These are phyloP conservation scores for Oxyria digyna DNA, from an alignment of 148 eudicot genomes.

Conservation along the genomic window DNA sequence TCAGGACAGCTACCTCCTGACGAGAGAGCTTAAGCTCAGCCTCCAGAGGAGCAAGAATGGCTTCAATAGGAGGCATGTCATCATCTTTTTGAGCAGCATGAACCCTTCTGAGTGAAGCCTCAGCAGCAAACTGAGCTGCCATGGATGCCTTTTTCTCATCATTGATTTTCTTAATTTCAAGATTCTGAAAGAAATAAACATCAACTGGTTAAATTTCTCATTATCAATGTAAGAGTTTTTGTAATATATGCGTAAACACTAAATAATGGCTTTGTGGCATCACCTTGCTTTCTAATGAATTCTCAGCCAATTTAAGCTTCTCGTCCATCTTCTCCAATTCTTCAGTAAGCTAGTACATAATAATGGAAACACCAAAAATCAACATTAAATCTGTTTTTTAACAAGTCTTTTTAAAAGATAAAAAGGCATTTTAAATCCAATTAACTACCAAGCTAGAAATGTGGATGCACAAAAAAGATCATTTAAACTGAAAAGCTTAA, in stretches of 20 bases:
- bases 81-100: slow-evolving; percentile 87
- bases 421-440: background rate
- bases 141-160: slow-evolving; percentile 78
- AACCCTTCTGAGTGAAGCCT: slow-evolving; percentile 73
- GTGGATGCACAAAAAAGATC: too few relatives aligned
- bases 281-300: slow-evolving; percentile 66
- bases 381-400: background rate
- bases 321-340: slow-evolving; percentile 55
- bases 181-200: slow-evolving; percentile 39
- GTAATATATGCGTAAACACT: background rate
- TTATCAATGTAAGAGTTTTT: background rate
- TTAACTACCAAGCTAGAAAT: background rate
- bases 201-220: slow-evolving; percentile 2
- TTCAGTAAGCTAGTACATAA: slow-evolving; percentile 42
- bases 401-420: background rate
- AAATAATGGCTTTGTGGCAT: slow-evolving; percentile 6
- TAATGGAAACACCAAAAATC: slow-evolving; percentile 4
- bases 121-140: slow-evolving; percentile 90
- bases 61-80: slow-evolving; percentile 87
- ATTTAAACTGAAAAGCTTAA: too few relatives aligned
- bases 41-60: slow-evolving; percentile 70
- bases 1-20: slow-evolving; percentile 41
- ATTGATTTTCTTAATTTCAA: slow-evolving; percentile 70
- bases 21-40: slow-evolving; percentile 79
- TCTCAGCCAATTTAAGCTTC: slow-evolving; percentile 63